Conservation (phyloP, 1,284 basidiomycete genomes). For the Cryptococcus sp. region DNA sequence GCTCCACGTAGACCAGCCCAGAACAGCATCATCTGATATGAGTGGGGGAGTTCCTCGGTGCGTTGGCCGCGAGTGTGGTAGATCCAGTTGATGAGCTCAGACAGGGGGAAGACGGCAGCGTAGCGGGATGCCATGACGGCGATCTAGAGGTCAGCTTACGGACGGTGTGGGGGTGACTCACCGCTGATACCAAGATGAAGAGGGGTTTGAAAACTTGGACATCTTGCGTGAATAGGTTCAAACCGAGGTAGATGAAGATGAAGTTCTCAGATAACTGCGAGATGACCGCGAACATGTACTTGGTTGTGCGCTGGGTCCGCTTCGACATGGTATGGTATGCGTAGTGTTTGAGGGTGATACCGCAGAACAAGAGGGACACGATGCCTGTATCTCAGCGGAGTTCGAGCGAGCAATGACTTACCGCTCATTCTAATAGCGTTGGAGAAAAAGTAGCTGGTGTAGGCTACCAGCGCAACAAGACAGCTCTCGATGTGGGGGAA, state of each 20-base stretch:
- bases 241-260: conserved; percentile 98
- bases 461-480: conserved; percentile 89
- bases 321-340: conserved; percentile 99
- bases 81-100: conserved; percentile 85
- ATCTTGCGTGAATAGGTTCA: conserved; percentile 90
- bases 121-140: conserved; percentile 94
- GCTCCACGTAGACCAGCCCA: conserved; percentile 97
- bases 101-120: conserved; percentile 94
- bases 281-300: conserved; percentile 89
- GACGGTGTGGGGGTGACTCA: conserved; percentile 33
- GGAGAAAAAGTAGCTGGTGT: conserved; percentile 98
- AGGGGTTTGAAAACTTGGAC: conserved; percentile 90
- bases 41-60: conserved; percentile 85
- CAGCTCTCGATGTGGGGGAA: conserved; percentile 94
- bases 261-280: conserved; percentile 98
- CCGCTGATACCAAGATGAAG: conserved; percentile 85
- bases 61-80: conserved; percentile 84
- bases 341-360: conserved; percentile 98
- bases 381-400: conserved; percentile 61
- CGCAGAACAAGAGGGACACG: conserved; percentile 96
- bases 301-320: conserved; percentile 90
- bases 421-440: conserved; percentile 91
- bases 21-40: conserved; percentile 98
- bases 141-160: conserved; percentile 54
- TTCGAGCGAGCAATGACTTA: conserved; percentile 30